Percentiles rank a stretch among this genome's conserved stretches.
These are phyloP conservation scores for Fusarium longipes DNA, from an alignment of 2,329 filamentous ascomycete species.

Conservation along the genomic window DNA sequence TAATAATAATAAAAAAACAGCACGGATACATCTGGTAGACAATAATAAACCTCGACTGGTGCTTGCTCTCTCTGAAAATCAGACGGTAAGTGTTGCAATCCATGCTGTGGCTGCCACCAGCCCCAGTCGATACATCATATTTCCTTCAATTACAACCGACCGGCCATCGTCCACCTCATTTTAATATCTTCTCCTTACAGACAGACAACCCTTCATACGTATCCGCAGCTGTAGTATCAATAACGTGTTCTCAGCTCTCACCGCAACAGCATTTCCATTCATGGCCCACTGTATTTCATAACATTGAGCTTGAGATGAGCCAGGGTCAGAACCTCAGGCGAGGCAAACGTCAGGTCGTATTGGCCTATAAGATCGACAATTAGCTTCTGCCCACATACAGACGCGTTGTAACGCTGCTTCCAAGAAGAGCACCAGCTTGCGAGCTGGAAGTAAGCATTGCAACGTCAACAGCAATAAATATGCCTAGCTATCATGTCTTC, in stretches of 20 bases:
- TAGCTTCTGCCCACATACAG: neutral
- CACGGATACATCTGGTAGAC: neutral
- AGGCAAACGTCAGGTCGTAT: slow-evolving; percentile 25
- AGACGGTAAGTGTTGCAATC: slow-evolving; percentile 5
- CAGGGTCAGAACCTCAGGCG: slow-evolving; percentile 32
- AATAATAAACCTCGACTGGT: neutral
- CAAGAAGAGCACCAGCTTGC: slow-evolving; percentile 24
- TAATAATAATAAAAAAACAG: neutral
- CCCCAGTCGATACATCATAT: slow-evolving; percentile 27
- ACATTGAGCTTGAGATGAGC: slow-evolving; percentile 13
- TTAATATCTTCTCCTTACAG: slow-evolving; percentile 13
- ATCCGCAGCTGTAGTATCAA: neutral
- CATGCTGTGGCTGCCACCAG: slow-evolving; percentile 20
- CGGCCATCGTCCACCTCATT: slow-evolving; percentile 15
- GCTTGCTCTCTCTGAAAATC: neutral
- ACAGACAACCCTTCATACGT: neutral
- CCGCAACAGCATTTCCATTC: slow-evolving; percentile 18
- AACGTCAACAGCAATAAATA: slow-evolving; percentile 18
- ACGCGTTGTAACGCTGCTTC: slow-evolving; percentile 24
- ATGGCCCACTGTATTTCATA: slow-evolving; percentile 26
- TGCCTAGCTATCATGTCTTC: slow-evolving; percentile 19
- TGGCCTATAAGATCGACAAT: slow-evolving; percentile 1
- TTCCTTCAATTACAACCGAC: neutral
- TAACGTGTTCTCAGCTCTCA: neutral
- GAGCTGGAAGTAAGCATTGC: slow-evolving; percentile 18